phyloP scores from a whole-genome alignment of 2,329 filamentous ascomycete genomes.

The Davidsoniella eucalypti region DNA sequence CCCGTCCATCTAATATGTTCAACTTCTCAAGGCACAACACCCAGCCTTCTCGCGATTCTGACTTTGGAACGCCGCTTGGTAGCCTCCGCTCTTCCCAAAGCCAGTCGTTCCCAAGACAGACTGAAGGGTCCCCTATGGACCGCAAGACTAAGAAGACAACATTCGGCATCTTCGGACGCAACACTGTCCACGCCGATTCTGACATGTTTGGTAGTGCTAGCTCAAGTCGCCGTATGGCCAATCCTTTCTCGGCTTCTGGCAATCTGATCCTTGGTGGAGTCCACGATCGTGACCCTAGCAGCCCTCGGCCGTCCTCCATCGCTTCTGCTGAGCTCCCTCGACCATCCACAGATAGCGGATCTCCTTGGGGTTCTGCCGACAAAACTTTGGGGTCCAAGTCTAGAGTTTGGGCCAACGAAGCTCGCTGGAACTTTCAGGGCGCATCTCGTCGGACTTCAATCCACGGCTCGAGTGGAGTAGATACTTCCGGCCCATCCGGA shows the following conservation, averaged over 20 bases:
- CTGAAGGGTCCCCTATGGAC: slow-evolving; percentile 27
- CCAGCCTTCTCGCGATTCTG: slow-evolving; percentile 22
- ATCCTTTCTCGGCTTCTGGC: slow-evolving; percentile 34
- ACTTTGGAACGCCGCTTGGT: slow-evolving; percentile 49
- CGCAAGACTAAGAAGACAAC: slow-evolving; percentile 28
- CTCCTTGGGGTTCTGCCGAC: slow-evolving; percentile 50
- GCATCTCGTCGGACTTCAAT: slow-evolving; percentile 68
- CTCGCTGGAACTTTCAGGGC: slow-evolving; percentile 40
- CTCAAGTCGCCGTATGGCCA: slow-evolving; percentile 24
- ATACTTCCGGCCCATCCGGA: not conserved
- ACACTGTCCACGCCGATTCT: slow-evolving; percentile 30
- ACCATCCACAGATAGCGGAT: slow-evolving; percentile 63
- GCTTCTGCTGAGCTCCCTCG: slow-evolving; percentile 55
- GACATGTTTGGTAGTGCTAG: slow-evolving; percentile 20
- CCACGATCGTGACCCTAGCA: slow-evolving; percentile 38
- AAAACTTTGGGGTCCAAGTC: slow-evolving; percentile 15
- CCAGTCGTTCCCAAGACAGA: slow-evolving; percentile 54
- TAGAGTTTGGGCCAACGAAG: slow-evolving; percentile 49
- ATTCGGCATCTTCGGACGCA: slow-evolving; percentile 41
- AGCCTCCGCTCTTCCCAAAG: slow-evolving; percentile 56
- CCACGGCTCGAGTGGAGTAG: slow-evolving; percentile 39
- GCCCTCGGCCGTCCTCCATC: slow-evolving; percentile 52
- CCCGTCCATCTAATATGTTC: slow-evolving; percentile 34
- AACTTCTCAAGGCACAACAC: slow-evolving; percentile 43
- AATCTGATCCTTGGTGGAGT: slow-evolving; percentile 31